Evolutionary conservation across 495 filamentous ascomycete genomes (phyloP).

Genomic region (Delitschia confertaspora): DNA sequence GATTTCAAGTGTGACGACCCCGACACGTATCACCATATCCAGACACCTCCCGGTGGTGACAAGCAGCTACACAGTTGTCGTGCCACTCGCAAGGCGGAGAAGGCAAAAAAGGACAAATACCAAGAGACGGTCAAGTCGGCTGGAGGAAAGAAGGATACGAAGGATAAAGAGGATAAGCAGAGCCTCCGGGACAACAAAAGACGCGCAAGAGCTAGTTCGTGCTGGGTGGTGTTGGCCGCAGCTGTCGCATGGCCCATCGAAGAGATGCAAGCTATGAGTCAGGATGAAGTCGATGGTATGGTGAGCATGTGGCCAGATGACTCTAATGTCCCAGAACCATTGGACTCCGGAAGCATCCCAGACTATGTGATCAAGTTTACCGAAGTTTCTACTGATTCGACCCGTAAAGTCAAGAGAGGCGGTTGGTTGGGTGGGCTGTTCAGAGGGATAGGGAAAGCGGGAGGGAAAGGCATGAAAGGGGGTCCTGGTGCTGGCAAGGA

Average conservation of each 20-base stretch:
- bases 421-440: neutral
- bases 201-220: slow-evolving; percentile 1
- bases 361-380: no score
- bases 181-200: neutral
- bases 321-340: neutral
- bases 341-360: neutral
- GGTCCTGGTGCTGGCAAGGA: neutral
- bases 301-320: slow-evolving; percentile 4
- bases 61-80: slow-evolving; percentile 1
- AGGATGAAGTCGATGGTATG: slow-evolving; percentile 9
- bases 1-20: slow-evolving; percentile 3
- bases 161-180: neutral
- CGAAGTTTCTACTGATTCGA: no score
- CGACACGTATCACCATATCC: slow-evolving; percentile 2
- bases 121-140: slow-evolving; percentile 1
- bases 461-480: neutral
- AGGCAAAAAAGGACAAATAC: slow-evolving; percentile 4
- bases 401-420: neutral
- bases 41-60: neutral
- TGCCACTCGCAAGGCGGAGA: neutral
- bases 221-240: neutral
- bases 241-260: neutral
- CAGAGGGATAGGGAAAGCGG: neutral
- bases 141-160: slow-evolving; percentile 2
- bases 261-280: neutral